Conservation (phyloP, 257 asterid genomes). For the Primulina tabacum region DNA sequence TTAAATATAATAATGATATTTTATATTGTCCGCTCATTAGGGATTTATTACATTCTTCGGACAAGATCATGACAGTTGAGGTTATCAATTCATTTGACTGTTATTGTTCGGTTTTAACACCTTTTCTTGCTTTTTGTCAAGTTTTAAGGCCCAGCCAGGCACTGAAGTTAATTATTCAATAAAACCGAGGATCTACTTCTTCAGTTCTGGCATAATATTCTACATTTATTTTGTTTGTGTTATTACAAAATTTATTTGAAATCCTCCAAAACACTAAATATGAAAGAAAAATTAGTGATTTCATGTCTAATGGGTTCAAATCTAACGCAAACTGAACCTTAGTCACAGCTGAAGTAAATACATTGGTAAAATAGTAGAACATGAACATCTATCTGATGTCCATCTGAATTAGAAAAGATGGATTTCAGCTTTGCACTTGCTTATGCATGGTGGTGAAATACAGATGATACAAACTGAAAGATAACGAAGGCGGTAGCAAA, state of each 20-base stretch:
- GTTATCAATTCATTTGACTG: not conserved
- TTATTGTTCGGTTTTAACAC: too few relatives aligned
- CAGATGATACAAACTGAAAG: not conserved
- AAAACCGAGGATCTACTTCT: too few relatives aligned
- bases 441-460: not conserved
- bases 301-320: not conserved
- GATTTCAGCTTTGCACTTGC: not conserved
- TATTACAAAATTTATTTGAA: too few relatives aligned
- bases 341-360: not conserved
- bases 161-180: too few relatives aligned
- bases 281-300: conserved; percentile 3
- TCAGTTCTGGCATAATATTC: too few relatives aligned
- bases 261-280: not conserved
- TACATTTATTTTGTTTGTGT: too few relatives aligned
- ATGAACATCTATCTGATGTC: not conserved
- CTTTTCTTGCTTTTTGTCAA: too few relatives aligned
- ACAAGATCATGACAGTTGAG: not conserved
- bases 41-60: not conserved
- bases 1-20: not conserved
- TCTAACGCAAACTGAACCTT: conserved; percentile 2
- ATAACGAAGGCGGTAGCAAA: not conserved
- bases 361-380: not conserved
- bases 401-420: not conserved
- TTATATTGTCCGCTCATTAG: not conserved
- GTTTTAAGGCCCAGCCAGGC: too few relatives aligned